Evolutionary conservation across 2,329 filamentous ascomycete species (phyloP).

Genomic region (Sarocladiaceae sp.): DNA sequence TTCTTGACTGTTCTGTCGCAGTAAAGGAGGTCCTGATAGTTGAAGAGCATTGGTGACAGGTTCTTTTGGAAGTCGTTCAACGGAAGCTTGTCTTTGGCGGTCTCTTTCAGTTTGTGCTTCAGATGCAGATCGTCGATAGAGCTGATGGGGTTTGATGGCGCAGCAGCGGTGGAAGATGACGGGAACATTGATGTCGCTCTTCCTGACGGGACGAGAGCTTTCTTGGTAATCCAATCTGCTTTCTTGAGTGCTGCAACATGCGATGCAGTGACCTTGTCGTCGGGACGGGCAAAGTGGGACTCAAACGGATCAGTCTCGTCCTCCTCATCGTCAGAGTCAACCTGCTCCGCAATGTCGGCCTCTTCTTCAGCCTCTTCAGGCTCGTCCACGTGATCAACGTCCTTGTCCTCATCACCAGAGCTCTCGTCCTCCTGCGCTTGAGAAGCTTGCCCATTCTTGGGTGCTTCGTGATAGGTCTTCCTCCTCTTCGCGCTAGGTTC

Average conservation of each 20-base stretch:
- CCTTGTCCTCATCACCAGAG: slow-evolving; percentile 33
- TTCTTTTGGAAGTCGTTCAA: slow-evolving; percentile 59
- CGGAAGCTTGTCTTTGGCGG: slow-evolving; percentile 45
- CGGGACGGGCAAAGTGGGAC: slow-evolving; percentile 65
- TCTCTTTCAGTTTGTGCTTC: slow-evolving; percentile 61
- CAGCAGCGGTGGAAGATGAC: slow-evolving; percentile 26
- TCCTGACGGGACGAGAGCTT: slow-evolving; percentile 38
- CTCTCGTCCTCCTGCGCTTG: slow-evolving; percentile 29
- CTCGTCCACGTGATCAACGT: slow-evolving; percentile 25
- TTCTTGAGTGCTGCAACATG: slow-evolving; percentile 45
- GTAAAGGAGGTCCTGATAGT: slow-evolving; percentile 75
- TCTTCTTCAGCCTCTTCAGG: slow-evolving; percentile 17
- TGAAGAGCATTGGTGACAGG: slow-evolving; percentile 67
- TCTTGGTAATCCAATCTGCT: slow-evolving; percentile 45
- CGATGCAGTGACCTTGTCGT: slow-evolving; percentile 52
- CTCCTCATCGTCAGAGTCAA: slow-evolving; percentile 44
- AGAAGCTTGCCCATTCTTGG: slow-evolving; percentile 11
- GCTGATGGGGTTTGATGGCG: slow-evolving; percentile 28
- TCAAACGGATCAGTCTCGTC: slow-evolving; percentile 68
- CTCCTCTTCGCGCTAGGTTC: slow-evolving; percentile 48
- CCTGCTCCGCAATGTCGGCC: slow-evolving; percentile 26
- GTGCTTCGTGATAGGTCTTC: slow-evolving; percentile 37
- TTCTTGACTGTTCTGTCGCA: slow-evolving; percentile 66
- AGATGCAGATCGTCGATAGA: slow-evolving; percentile 48
- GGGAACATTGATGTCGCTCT: slow-evolving; percentile 43